Evolutionary conservation across 2,329 filamentous ascomycete species (phyloP).

Genomic region (Cryphonectria parasitica): DNA sequence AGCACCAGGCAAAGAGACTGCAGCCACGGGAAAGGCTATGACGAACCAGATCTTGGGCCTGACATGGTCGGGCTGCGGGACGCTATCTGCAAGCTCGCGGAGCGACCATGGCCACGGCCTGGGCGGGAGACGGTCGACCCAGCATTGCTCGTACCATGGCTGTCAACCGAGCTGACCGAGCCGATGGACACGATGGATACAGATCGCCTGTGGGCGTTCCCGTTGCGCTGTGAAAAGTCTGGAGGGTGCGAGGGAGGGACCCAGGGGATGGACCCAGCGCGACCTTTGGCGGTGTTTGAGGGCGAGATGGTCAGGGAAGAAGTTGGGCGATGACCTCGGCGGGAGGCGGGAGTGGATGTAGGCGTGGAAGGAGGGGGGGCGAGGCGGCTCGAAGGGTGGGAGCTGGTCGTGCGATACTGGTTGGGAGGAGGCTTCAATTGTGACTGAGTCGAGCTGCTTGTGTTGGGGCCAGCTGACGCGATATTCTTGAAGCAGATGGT

Average conservation of each 20-base stretch:
- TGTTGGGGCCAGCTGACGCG: conserved; percentile 46
- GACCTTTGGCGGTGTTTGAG: conserved; percentile 45
- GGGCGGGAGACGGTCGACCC: conserved; percentile 49
- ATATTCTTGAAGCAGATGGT: conserved; percentile 96
- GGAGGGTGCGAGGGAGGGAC: conserved; percentile 28
- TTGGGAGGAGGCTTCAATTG: conserved; percentile 32
- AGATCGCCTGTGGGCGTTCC: conserved; percentile 66
- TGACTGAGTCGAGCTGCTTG: conserved; percentile 29
- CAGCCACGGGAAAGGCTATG: conserved; percentile 31
- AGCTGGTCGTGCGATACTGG: conserved; percentile 35
- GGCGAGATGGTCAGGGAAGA: conserved; percentile 65
- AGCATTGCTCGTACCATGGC: conserved; percentile 49
- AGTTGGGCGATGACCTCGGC: conserved; percentile 67
- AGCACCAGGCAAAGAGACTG: conserved; percentile 10
- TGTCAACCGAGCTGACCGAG: conserved; percentile 52
- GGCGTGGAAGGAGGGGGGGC: conserved; percentile 47
- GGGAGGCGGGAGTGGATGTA: conserved; percentile 35
- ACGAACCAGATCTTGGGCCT: conserved; percentile 46
- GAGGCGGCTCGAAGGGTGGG: conserved; percentile 39
- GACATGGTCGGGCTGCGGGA: conserved; percentile 51
- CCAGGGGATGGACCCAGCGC: conserved; percentile 55
- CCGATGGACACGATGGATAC: conserved; percentile 83
- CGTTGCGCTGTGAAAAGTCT: conserved; percentile 30
- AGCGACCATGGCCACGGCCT: conserved; percentile 70
- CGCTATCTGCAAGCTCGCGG: conserved; percentile 79